Base-by-base conservation (phyloP, 176 grass and related monocot genomes). In the Rhynchospora tenuis region DNA sequence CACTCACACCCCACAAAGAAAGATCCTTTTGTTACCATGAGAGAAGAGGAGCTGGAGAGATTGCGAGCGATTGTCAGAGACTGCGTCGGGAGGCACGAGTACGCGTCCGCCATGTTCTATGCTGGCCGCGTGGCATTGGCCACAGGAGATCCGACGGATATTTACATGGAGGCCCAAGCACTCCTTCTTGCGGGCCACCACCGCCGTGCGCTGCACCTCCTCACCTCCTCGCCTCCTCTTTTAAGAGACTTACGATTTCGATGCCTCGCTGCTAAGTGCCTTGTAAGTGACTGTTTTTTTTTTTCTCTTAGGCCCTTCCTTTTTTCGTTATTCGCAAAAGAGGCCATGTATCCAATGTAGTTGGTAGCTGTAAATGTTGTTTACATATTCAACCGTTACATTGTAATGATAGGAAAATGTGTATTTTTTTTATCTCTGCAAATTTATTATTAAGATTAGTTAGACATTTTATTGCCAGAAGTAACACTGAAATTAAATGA, bases 221-320 rank as follows among this genome's bases (percentile, higher is more conserved):
- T 98, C 74, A 93, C 89, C 68, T 90, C 84, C 64, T 95, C 91
- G 14, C 88, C 81, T 29, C 78, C 81, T 81, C 88, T 98, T 56
- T 85, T 98, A 59, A 91, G 86, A 23, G 96, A 93, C 64, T 86
- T 93, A 65, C 88, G 96, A 19, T 95, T 95, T 83, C 87, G 96
- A 73, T 98, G 92, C 83, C 96, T 98, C 70, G 93, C 93, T 27
- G 96, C 96, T 84, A 98, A 98, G 85, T 98, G 96, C 82, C 88
- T 93, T 48, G 93, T 98, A 81, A 90, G 73, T 84, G 13, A 48
- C 57, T 76, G 27, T 22, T 33, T 29, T 6, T 43, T 44, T 47
- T 4, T 3, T 73, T 0, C 31, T 47, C 59, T 51, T 12, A 51
- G 48, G 48, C 11, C 48, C 48, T 51, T 51, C 1, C 48, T 38